Conservation (phyloP, 306 rosid species). For the Cyclanthera cordifolia region DNA sequence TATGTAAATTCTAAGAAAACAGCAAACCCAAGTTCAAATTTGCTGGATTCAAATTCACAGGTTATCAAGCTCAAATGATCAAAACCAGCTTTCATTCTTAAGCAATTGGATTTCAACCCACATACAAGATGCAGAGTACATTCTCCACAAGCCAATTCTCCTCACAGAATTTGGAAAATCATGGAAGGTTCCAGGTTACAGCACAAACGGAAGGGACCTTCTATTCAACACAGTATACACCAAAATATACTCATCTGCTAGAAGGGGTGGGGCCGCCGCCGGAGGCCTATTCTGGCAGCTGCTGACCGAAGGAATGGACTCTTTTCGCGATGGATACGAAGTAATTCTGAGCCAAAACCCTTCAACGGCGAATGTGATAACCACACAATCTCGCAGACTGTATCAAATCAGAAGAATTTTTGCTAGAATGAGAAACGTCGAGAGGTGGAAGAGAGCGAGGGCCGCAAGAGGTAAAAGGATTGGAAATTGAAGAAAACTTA, state of each 20-base stretch:
- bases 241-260: constrained; percentile 69
- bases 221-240: constrained; percentile 51
- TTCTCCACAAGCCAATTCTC: constrained; percentile 52
- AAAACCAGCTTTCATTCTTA: constrained; percentile 47
- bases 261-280: constrained; percentile 59
- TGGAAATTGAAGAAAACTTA: constrained; percentile 25
- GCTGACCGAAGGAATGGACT: constrained; percentile 65
- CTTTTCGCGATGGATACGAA: constrained; percentile 73
- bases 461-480: constrained; percentile 34
- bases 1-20: background rate
- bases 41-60: constrained; percentile 19
- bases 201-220: constrained; percentile 41
- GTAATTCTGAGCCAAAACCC: constrained; percentile 55
- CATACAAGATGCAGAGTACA: constrained; percentile 53
- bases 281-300: constrained; percentile 96
- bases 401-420: constrained; percentile 40
- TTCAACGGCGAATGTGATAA: constrained; percentile 59
- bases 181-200: constrained; percentile 48
- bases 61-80: constrained; percentile 45
- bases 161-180: constrained; percentile 75
- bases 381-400: constrained; percentile 56
- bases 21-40: background rate
- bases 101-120: constrained; percentile 66
- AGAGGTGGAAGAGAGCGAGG: constrained; percentile 44
- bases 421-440: constrained; percentile 29